A percentile compares a stretch with the other conserved stretches of the same genome.
phyloP scores from a whole-genome alignment of 768 basidiomycete genomes.

The Psilocybe tampanensis region DNA sequence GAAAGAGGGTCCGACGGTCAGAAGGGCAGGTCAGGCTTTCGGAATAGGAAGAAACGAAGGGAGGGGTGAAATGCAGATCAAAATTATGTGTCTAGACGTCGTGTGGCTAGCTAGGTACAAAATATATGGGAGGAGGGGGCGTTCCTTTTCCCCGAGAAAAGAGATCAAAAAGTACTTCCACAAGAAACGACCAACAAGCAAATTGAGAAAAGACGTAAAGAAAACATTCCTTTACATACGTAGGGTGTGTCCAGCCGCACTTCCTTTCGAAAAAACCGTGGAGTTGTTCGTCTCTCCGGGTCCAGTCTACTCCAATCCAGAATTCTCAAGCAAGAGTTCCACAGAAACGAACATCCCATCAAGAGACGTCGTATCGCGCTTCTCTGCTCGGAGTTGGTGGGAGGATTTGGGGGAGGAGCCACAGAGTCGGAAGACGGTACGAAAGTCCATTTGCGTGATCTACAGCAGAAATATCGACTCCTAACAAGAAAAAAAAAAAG shows the following conservation, averaged over 20 bases:
- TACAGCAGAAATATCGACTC: background rate
- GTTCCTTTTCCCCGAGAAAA: slow-evolving; percentile 7
- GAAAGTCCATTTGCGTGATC: background rate
- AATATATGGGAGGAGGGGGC: slow-evolving; percentile 6
- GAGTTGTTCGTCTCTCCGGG: slow-evolving; percentile 3
- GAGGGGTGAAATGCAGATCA: background rate
- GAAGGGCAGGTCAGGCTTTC: background rate
- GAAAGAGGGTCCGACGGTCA: background rate
- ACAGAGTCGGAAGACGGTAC: background rate
- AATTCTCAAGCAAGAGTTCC: background rate
- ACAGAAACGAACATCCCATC: slow-evolving; percentile 16
- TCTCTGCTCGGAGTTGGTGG: slow-evolving; percentile 1
- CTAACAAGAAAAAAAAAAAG: slow-evolving; percentile 2
- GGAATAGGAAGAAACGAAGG: slow-evolving; percentile 8
- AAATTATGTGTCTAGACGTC: slow-evolving; percentile 19
- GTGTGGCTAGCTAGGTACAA: slow-evolving; percentile 13
- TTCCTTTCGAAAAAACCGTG: background rate
- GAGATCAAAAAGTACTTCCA: slow-evolving; percentile 1
- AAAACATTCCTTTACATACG: slow-evolving; percentile 17
- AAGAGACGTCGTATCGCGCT: slow-evolving; percentile 16
- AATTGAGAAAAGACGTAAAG: background rate
- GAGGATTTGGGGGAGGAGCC: background rate
- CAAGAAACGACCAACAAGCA: background rate
- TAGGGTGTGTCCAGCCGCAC: background rate
- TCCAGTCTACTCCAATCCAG: slow-evolving; percentile 1